Base-by-base conservation (phyloP, 2,329 filamentous ascomycete genomes). In the Colletotrichum scovillei region DNA sequence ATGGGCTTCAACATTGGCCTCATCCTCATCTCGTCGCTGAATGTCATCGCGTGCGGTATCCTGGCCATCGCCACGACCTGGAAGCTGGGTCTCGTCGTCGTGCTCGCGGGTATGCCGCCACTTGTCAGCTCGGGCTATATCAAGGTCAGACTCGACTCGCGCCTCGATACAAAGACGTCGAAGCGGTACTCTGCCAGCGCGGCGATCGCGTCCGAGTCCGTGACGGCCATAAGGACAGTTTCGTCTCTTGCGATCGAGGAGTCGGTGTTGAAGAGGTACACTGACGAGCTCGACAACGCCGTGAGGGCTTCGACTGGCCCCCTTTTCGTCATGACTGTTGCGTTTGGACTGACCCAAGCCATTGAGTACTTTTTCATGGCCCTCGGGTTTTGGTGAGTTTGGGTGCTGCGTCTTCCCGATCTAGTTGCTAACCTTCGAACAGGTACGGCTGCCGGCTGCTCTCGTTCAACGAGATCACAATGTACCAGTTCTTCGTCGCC, bases 41-140 rank as follows among this genome's bases (percentile, higher is more conserved):
- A 83, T 42, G 74, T 86, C 16, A 67, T 79, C 16, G 79, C 82
- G 0, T 84, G 82, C 71, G 80, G 79, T 67, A 79, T 87, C 12
- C 74, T 90, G 1, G 83, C 83, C 0, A 80, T 89, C 9, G 83
- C 78, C 1, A 81, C 83, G 64, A 83, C 82, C 16, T 89, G 86
- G 86, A 88, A 86, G 62, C 76, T 89, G 7, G 86, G 85, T 0
- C 76, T 89, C 4, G 86, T 88, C 1, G 81, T 86, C n/a, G 82
- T 88, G 6, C 82, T 85, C 62, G 87, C 78, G 4, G 82, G 83
- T 0, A 75, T 86, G 5, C 82, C 84, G 3, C 80, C 81, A 0
- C 75, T 85, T 9, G 30, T 30, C 74, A 84, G 2, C 28, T 78
- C 80, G n/a, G 83, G 84, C 2, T 84, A 79, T 64, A 76, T 83